Conservation (phyloP, 805 yeast species). For the Candida ipomoeae region DNA sequence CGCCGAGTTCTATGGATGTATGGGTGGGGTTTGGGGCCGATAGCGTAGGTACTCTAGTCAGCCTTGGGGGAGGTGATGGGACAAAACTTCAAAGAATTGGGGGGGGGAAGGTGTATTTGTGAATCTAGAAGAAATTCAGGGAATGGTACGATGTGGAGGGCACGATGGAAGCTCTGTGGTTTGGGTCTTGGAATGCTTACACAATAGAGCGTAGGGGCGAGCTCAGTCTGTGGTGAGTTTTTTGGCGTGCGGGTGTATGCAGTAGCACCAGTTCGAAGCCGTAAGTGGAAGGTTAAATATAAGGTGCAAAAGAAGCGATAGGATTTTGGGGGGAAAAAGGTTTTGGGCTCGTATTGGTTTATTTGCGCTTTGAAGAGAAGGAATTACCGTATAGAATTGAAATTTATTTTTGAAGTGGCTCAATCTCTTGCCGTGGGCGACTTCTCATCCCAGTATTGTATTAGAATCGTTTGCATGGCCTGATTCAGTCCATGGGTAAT, state of each 20-base stretch:
- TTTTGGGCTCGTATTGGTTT: background rate
- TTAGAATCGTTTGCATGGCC: background rate
- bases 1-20: background rate
- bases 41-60: background rate
- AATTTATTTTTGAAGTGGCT: background rate
- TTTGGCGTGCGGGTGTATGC: conserved; percentile 3
- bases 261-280: background rate
- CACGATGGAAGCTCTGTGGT: background rate
- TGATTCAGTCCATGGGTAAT: background rate
- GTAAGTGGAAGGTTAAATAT: background rate
- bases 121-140: background rate
- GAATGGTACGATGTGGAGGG: background rate
- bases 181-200: background rate
- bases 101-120: background rate
- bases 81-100: background rate
- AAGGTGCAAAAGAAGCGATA: background rate
- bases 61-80: background rate
- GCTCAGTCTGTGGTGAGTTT: conserved; percentile 5
- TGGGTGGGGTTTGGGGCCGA: background rate
- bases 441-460: background rate
- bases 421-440: background rate
- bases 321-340: no score
- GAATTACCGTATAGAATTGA: background rate
- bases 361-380: background rate
- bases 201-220: conserved; percentile 4